Base-by-base conservation (phyloP, 73 alveolate species). In the Paramecium sonneborni region DNA sequence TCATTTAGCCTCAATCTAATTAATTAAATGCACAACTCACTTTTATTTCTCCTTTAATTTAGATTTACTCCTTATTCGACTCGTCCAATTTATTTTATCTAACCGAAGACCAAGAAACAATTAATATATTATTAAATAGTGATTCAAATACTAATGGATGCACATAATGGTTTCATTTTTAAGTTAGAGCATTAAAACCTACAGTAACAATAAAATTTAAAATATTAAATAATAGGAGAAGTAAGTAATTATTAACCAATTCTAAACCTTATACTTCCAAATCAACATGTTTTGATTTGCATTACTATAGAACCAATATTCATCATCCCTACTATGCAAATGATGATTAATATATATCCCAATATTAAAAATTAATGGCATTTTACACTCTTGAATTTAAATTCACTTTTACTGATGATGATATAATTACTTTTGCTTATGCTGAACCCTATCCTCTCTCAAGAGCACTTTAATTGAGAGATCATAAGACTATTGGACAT, bases 91-190 rank as follows among this genome's bases (percentile, higher is more conserved):
- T 62, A 12, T 62, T 30, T 30, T 62, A 62, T 32, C 39, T 62
- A 2, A 14, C 84, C 12, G 32, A 44, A 43, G 90, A 79, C 32
- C 35, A 62, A 43, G 39, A 43, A 6, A 23, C 26, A 26, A 39
- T 79, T 79, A 79, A 79, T 34, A 39, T 79, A 20, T 34, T 79
- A 38, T 41, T 79, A 39, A 21, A 32, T 18, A 43, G 76, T 79
- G 94, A 88, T 52, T 69, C 94, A 26, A 88, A 88, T 41, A 88
- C 94, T 2, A 82, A 88, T 30, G 94, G 94, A 23, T 88, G 85
- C 37, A 88, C 94, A 1, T 48, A 76, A 24, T 88, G 94, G 94
- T 88, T 88, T 72, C 55, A 88, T 88, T 88, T 88, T 69, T 23
- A 85, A 20, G 55, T 88, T 62, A 18, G 70, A 38, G 93, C 72